Base-by-base conservation (phyloP, 176 grass and related monocot genomes). In the Zoysia japonica region DNA sequence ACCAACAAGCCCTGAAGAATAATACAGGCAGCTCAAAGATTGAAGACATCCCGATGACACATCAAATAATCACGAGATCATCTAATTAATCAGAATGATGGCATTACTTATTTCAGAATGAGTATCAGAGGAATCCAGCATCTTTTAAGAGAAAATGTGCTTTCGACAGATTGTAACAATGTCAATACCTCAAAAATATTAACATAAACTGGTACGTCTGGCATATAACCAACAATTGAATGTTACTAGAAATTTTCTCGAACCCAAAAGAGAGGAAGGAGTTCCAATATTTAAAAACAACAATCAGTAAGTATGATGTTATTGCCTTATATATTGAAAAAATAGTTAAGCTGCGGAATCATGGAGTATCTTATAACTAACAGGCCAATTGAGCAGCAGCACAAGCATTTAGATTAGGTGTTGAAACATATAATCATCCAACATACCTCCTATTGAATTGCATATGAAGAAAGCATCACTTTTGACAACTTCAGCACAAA, bases 381-480 rank as follows among this genome's bases (percentile, higher is more conserved):
- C 3, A 15, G 36, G n/a, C 40, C 38, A 67, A 78, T 4, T 10
- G 17, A 41, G 11, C 37, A 54, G 17, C 37, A 44, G 1, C n/a
- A 28, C 2, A 12, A 36, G 17, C 37, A 55, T 19, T 56, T 43
- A 42, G 6, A 54, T 1, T 20, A 66, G 47, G 11, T 71, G 13
- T 7, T 68, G 9, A 75, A 81, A 47, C 12, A 28, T 42, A 10
- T 47, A 28, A 70, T 42, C 28, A 86, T 42, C 14, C 71, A 67
- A 14, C 77, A 78, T 87, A 94, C 92, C 95, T 90, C 95, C 95
- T 72, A 98, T 98, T 48, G 95, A 98, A 83, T 98, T 98, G 68
- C 95, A 94, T 83, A 98, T 98, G 78, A 98, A 98, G 89, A 98
- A 98, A 65, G 92, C 92, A 59, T 83, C 72, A 65, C 87, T 89